Conservation (phyloP, 1,284 basidiomycete species). For the Vanrija pseudolonga region DNA sequence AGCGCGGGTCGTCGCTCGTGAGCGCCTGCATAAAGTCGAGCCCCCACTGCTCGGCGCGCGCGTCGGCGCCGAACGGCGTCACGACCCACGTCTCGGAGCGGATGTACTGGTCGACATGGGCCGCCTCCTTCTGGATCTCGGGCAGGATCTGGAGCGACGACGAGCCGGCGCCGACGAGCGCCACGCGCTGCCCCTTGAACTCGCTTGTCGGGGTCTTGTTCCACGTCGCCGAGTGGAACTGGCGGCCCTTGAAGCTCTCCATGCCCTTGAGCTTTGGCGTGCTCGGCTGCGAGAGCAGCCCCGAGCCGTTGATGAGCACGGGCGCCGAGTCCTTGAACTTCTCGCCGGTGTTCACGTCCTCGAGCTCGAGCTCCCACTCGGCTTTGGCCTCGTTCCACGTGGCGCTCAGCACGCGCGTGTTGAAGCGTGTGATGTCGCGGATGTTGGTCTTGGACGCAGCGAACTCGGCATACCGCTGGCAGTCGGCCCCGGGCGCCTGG, state of each 20-base stretch:
- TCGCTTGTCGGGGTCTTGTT: constrained; percentile 12
- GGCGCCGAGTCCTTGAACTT: constrained; percentile 21
- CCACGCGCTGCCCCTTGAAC: constrained; percentile 15
- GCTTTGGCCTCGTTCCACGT: constrained; percentile 19
- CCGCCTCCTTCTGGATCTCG: constrained; percentile 17
- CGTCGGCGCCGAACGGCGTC: constrained; percentile 4
- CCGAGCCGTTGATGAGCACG: constrained; percentile 34
- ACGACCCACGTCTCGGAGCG: constrained; percentile 15
- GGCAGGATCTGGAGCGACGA: constrained; percentile 26
- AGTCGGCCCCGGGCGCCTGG: constrained; percentile 9
- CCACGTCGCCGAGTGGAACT: constrained; percentile 26
- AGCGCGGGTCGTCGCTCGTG: constrained; percentile 19
- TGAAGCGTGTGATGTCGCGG: constrained; percentile 22
- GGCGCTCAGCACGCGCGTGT: constrained; percentile 9
- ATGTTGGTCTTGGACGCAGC: constrained; percentile 9
- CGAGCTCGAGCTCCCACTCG: constrained; percentile 21
- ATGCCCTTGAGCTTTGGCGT: constrained; percentile 29
- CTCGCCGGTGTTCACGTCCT: constrained; percentile 7
- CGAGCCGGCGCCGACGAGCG: constrained; percentile 14
- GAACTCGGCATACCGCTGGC: constrained; percentile 3
- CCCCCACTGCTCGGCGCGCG: constrained; percentile 22
- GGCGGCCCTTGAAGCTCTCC: constrained; percentile 23
- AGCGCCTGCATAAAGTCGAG: constrained; percentile 15
- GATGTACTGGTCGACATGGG: constrained; percentile 28
- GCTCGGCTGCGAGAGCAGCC: constrained; percentile 22